Base-by-base conservation (phyloP, 495 filamentous ascomycete species). In the Collariella sp. region DNA sequence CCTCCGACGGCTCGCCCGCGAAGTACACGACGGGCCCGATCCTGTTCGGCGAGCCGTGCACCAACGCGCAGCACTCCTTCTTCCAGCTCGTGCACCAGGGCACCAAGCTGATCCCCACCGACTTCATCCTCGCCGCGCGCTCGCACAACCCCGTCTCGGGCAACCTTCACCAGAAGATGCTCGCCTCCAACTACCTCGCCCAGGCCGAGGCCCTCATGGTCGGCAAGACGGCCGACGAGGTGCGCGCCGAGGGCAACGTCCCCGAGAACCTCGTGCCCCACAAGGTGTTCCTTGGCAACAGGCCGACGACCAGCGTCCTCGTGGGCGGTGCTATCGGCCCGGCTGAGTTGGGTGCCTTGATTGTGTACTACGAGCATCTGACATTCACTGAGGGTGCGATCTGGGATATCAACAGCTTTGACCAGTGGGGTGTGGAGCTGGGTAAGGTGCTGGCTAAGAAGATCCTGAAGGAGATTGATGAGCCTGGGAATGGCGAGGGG, bases 321-420 rank as follows among this genome's bases (percentile, higher is more conserved):
- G 90, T 91, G 7, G 81, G 95, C 57, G 74, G 64, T 52, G 88
- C 90, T 73, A 96, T 98, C 65, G 96, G 94, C 11, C 93, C 93
- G 15, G 85, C 83, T 9, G 90, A 95, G 55, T 81, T 98, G 52
- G 93, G 93, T 62, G 93, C 93, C 23, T 74, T 98, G 57, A 98
- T 98, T 69, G 89, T 87, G 46, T 98, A 96, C 81, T 98, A 98
- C 71, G 93, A 98, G 77, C 93, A 98, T 72, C 67, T 96, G 43
- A 97, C 93, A 55, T 97, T 98, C 76, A 95, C 89, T 35, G 93
- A 98, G 72, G 93, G 93, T 62, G 94, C 89, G 29, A 72, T 97
- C 61, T 98, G 93, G 93, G 94, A 97, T 73, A 96, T 98, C 79
- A 98, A 98, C 82, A 87, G 82, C 62, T 98, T 97, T 68, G 93